Base-by-base conservation (phyloP, 1,284 basidiomycete genomes). In the Volvariella volvacea region DNA sequence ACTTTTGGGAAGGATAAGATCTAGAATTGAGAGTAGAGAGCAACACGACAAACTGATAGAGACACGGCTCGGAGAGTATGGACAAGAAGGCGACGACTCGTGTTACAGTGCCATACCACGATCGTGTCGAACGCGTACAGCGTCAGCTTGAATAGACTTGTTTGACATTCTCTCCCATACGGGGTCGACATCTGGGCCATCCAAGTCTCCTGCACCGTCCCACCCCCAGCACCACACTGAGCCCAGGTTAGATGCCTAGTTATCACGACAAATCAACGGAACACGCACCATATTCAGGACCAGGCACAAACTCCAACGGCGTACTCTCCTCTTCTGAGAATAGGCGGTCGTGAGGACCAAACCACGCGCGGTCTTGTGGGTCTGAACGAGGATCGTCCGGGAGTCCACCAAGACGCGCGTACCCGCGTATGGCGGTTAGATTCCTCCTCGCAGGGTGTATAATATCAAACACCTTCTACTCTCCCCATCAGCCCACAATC, bases 181-280 rank as follows among this genome's bases (percentile, higher is more conserved):
- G 4, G 93, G 93, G 57, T 96, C 93, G 3, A 96, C 90, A 56
- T 92, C 91, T 0, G 91, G 92, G 37, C 91, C 92, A 51, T 95
- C 93, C 19, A 97, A 74, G 60, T 96, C 93, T 38, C 93, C 93
- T 2, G 93, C 93, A 30, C 93, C 93, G 59, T 97, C 93, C 93
- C 93, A 97, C 17, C 93, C 93, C 93, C 93, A 96, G 61, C 92
- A 96, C 92, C 92, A 96, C 6, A 95, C 92, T 93, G 59, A 16
- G 43, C 22, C 21, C 3, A 30, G 44, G 46, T 36, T 50, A 39
- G 37, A 17, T 41, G 22, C 36, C 40, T n/a, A 22, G 42, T 12
- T 17, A 19, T 12, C 42, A 3, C 21, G 36, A 43, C 37, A 43
- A 22, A 44, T 34, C 2, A 33, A 41, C 50, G 33, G 28, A 12